phyloP scores from a whole-genome alignment of 495 filamentous ascomycete genomes.

The Penicillium nucicola region DNA sequence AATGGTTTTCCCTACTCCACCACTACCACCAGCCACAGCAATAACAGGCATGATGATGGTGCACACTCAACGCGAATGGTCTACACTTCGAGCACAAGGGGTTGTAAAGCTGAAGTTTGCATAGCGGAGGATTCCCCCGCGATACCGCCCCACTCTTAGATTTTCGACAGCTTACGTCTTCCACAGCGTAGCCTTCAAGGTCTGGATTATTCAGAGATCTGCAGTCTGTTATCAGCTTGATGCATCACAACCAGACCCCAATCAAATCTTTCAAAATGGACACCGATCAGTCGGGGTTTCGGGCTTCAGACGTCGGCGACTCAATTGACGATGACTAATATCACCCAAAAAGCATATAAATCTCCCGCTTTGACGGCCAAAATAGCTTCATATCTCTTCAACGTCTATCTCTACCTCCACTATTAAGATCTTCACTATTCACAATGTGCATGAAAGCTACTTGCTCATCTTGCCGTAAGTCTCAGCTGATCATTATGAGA shows the following conservation, averaged over 20 bases:
- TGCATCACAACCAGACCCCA: neutral
- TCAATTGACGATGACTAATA: constrained; percentile 19
- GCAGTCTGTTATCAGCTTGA: neutral
- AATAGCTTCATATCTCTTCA: neutral
- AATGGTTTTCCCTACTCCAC: constrained; percentile 48
- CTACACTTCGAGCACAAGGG: neutral
- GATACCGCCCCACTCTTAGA: neutral
- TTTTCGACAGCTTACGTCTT: neutral
- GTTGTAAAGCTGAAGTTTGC: neutral
- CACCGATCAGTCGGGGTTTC: constrained; percentile 23
- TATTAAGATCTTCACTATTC: neutral
- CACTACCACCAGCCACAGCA: constrained; percentile 54
- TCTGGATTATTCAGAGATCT: too few species aligned
- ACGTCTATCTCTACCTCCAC: neutral
- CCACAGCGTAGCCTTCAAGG: too few species aligned
- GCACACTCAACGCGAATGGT: neutral
- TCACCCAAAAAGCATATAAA: constrained; percentile 19
- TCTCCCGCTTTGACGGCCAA: neutral
- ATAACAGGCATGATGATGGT: constrained; percentile 32
- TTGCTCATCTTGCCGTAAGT: constrained; percentile 50
- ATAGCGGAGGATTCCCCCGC: neutral
- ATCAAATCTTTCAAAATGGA: neutral
- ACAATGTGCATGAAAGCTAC: constrained; percentile 50
- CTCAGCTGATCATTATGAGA: too few species aligned
- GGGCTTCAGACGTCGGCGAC: constrained; percentile 25